These are phyloP conservation scores for Nakaseomyces delphensis DNA, from an alignment of 1,139 yeast genomes.

Conservation along the genomic window DNA sequence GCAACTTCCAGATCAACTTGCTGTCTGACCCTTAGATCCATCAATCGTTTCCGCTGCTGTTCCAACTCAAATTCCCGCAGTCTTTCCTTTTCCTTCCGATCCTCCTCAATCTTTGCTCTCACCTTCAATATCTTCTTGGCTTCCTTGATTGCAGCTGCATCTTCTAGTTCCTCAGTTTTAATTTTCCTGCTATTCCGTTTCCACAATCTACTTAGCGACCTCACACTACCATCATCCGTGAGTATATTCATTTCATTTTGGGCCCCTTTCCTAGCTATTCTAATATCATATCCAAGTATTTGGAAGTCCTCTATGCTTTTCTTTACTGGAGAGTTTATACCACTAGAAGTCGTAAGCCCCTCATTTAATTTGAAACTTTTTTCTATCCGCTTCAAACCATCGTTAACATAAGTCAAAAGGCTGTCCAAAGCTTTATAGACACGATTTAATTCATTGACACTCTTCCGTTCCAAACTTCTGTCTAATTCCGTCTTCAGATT, in stretches of 20 bases:
- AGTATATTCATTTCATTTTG: neutral
- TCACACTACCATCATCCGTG: neutral
- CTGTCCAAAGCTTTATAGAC: conserved; percentile 15
- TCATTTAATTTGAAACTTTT: conserved; percentile 16
- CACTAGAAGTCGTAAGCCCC: conserved; percentile 9
- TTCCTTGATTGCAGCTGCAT: conserved; percentile 16
- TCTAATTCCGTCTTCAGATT: conserved; percentile 15
- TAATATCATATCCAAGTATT: conserved; percentile 26
- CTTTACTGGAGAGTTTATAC: conserved; percentile 12
- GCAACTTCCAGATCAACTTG: conserved; percentile 22
- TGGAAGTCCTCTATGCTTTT: conserved; percentile 22
- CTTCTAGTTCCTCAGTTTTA: conserved; percentile 13
- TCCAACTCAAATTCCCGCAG: conserved; percentile 15
- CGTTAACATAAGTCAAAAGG: conserved; percentile 19
- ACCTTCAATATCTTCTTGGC: conserved; percentile 19
- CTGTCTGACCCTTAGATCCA: conserved; percentile 22
- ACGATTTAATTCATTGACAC: conserved; percentile 13
- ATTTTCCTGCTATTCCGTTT: conserved; percentile 10
- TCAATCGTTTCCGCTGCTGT: conserved; percentile 16
- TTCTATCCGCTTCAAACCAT: conserved; percentile 22
- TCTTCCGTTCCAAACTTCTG: neutral
- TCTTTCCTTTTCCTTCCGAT: conserved; percentile 13
- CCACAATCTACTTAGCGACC: conserved; percentile 11
- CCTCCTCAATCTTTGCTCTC: conserved; percentile 11
- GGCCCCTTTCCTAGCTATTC: conserved; percentile 16